These are phyloP conservation scores for Naematelia encephala DNA, from an alignment of 768 basidiomycete genomes.

Conservation along the genomic window DNA sequence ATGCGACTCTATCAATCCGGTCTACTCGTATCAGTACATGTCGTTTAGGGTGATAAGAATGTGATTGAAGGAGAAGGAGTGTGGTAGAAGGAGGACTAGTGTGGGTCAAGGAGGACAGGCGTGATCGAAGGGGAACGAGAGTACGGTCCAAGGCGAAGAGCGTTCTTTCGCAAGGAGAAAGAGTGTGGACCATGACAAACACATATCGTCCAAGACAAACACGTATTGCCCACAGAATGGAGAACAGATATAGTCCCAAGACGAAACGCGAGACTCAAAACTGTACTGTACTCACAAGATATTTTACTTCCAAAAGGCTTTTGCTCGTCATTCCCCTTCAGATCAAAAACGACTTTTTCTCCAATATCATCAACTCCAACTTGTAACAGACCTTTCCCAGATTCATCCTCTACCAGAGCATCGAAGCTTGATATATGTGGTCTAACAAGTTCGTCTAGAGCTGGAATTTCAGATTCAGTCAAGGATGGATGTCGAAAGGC, in stretches of 20 bases:
- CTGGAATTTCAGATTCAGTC: constrained; percentile 66
- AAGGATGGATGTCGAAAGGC: constrained; percentile 72
- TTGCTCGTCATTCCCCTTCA: constrained; percentile 58
- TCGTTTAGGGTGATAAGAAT: too few relatives aligned
- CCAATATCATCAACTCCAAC: constrained; percentile 79
- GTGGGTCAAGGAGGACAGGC: too few relatives aligned
- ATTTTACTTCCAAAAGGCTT: constrained; percentile 77
- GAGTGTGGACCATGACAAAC: too few relatives aligned
- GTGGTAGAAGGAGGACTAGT: too few relatives aligned
- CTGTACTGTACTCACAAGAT: constrained; percentile 34
- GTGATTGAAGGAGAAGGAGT: too few relatives aligned
- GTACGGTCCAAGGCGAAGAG: too few relatives aligned
- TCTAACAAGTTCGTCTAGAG: constrained; percentile 84
- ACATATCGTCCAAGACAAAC: too few relatives aligned
- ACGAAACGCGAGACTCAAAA: background rate
- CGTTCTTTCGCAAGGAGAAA: too few relatives aligned
- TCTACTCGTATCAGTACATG: constrained; percentile 60
- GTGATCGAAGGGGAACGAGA: too few relatives aligned
- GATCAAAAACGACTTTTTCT: constrained; percentile 89
- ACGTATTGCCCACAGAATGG: too few relatives aligned
- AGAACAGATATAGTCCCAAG: too few relatives aligned
- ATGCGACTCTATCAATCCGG: constrained; percentile 80
- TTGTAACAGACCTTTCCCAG: constrained; percentile 72
- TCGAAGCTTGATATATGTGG: constrained; percentile 97
- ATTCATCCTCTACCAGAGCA: constrained; percentile 88